Percentiles rank a stretch among this genome's conserved stretches.
Conservation (phyloP, 345 rosid genomes). For the Heritiera littoralis region DNA sequence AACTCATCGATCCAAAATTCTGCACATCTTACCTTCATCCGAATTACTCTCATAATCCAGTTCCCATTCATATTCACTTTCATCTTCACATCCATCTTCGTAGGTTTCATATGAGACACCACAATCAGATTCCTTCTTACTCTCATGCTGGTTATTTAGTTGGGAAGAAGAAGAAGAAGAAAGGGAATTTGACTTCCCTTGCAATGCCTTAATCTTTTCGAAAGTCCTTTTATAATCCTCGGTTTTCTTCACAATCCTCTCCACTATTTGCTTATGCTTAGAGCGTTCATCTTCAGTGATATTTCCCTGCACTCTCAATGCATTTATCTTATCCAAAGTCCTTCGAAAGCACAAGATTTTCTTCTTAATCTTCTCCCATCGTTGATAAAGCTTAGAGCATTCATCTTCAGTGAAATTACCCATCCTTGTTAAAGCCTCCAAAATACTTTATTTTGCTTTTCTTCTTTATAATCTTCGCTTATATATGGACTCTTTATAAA, state of each 20-base stretch:
- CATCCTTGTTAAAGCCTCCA: conserved; percentile 9
- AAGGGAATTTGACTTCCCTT: not conserved
- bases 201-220: conserved; percentile 9
- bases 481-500: not conserved
- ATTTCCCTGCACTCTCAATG: conserved; percentile 5
- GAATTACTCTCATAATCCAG: not conserved
- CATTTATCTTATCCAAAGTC: conserved; percentile 12
- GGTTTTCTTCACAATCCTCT: not conserved
- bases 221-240: not conserved
- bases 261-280: not conserved
- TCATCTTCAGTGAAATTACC: conserved; percentile 10
- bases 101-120: not conserved
- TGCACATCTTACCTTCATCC: conserved; percentile 16
- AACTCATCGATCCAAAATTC: not conserved
- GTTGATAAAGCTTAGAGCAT: not conserved
- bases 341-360: not conserved
- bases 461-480: not conserved
- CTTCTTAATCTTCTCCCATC: conserved; percentile 11
- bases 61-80: not conserved
- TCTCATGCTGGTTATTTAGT: not conserved
- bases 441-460: not conserved
- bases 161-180: not conserved
- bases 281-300: not conserved
- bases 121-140: not conserved
- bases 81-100: not conserved